Percentiles rank a stretch among this genome's conserved stretches.
These are phyloP conservation scores for Hymenoscyphus fraxineus DNA, from an alignment of 2,329 filamentous ascomycete species.

Conservation along the genomic window DNA sequence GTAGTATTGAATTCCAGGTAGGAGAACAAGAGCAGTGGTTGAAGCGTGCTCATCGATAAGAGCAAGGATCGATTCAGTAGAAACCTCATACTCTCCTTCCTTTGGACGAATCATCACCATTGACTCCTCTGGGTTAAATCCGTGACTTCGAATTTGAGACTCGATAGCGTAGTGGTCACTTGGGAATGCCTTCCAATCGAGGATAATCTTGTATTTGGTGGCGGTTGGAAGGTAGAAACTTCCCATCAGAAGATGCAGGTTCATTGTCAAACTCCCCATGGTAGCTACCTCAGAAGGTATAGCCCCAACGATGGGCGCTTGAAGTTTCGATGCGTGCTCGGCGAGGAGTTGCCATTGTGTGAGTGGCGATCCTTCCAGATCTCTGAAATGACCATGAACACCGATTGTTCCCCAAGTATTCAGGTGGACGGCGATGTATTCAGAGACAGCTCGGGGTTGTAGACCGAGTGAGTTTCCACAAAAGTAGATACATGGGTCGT, in stretches of 20 bases:
- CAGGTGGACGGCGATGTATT: conserved; percentile 68
- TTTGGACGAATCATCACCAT: conserved; percentile 73
- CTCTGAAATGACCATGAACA: conserved; percentile 77
- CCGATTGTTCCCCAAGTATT: conserved; percentile 81
- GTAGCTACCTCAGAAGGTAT: conserved; percentile 70
- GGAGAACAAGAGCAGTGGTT: conserved; percentile 69
- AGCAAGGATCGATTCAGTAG: conserved; percentile 66
- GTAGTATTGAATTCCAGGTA: conserved; percentile 90
- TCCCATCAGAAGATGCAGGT: conserved; percentile 65
- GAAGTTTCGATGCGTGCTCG: conserved; percentile 65
- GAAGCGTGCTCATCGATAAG: conserved; percentile 72
- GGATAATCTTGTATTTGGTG: conserved; percentile 61
- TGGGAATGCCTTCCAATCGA: conserved; percentile 82
- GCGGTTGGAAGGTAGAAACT: conserved; percentile 64
- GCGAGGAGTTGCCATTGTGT: conserved; percentile 76
- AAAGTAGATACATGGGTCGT: conserved; percentile 64
- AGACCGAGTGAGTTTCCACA: conserved; percentile 87
- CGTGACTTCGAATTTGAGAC: conserved; percentile 73
- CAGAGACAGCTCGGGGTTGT: conserved; percentile 66
- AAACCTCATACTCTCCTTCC: conserved; percentile 54
- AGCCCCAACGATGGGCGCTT: conserved; percentile 72
- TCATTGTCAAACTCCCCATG: conserved; percentile 80
- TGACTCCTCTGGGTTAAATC: conserved; percentile 56
- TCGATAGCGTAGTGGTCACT: conserved; percentile 84
- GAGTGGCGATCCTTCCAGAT: conserved; percentile 63